Base-by-base conservation (phyloP, 768 basidiomycete species). In the Leucosporidium scottii region DNA sequence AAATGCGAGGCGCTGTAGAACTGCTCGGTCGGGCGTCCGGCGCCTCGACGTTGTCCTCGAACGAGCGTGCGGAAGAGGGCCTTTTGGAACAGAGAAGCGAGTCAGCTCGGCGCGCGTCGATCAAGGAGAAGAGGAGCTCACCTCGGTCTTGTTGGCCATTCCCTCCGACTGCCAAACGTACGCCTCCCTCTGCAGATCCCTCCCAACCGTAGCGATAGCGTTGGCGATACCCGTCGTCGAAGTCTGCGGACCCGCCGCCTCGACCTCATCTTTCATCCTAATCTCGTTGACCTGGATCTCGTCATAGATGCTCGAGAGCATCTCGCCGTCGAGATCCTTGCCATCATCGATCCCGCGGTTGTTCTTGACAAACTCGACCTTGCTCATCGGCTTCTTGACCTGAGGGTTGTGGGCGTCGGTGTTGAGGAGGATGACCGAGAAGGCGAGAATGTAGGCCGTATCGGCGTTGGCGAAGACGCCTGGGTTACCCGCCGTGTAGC, bases 1-100 rank as follows among this genome's bases (percentile, higher is more conserved):
- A 93, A 91, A 75, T 97, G 90, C 0, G 91, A 96, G 1, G 96
- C 96, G 70, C 90, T 91, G 80, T 93, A 96, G 80, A 92, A 99
- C 69, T 94, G 90, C 70, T 96, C 91, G 49, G 59, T 64, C 6
- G 70, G 62, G 21, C 67, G 68, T 3, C 64, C 67, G 6, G 66
- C 68, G n/a, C 80, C 86, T 73, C 88, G 90, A n/a, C 90, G 85
- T 76, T 97, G 93, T 31, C 91, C 85, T 39, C 89, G 86, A 82
- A 92, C 89, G 83, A 98, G 84, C 0, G 92, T 93, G 74, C 84
- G 86, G 82, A 99, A 92, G 64, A 98, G 82, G 1, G 92, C 91
- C 90, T 93, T 64, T 15, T 44, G 2, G 39, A 44, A 17, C 7
- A 10, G 18, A 36, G 48, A 31, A 8, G 21, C 6, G 34, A 18